Base-by-base conservation (phyloP, 306 rosid species). In the Corylus americana region DNA sequence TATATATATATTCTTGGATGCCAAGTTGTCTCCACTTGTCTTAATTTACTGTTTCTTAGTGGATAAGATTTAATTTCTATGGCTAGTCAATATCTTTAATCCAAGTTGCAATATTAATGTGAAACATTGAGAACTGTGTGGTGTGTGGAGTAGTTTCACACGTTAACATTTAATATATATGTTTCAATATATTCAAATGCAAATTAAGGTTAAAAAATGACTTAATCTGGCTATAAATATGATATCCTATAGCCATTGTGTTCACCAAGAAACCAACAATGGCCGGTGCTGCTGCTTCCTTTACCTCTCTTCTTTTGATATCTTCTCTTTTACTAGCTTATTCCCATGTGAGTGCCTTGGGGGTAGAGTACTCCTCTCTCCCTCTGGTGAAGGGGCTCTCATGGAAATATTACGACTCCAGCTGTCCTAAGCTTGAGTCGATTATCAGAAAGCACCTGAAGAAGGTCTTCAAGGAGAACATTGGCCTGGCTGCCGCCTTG, bases 401-500 rank as follows among this genome's bases (percentile, higher is more conserved):
- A 11, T 83, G 81, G 83, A 45, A 4, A 2, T 86, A 80, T 87
- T 57, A 86, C 39, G 31, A 70, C 0, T 57, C 80, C 25, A 85
- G 66, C 48, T 91, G 94, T 29, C 94, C 92, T 14, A 37, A 78
- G 8, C 80, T 85, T 50, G 75, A 91, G 16, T 74, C 83, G 49
- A 82, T 89, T 22, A 37, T 89, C 25, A 82, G 93, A 78, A 70
- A 7, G 0, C 83, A 91, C 50, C 92, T 91, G 61, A 82, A 83
- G 82, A 89, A 86, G 73, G 75, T 88, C 55, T 89, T 88, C 77
- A 71, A 81, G 3, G 12, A 83, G 0, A 88, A 91, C 81, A 79
- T 89, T 70, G 92, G 80, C 54, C 92, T 82, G 81, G 92, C 97
- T 50, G 92, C 97, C 35, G 94, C 90, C 81, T 76, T 91, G 76